phyloP scores from a whole-genome alignment of 2,329 filamentous ascomycete genomes.

The Colletotrichum tabaci region DNA sequence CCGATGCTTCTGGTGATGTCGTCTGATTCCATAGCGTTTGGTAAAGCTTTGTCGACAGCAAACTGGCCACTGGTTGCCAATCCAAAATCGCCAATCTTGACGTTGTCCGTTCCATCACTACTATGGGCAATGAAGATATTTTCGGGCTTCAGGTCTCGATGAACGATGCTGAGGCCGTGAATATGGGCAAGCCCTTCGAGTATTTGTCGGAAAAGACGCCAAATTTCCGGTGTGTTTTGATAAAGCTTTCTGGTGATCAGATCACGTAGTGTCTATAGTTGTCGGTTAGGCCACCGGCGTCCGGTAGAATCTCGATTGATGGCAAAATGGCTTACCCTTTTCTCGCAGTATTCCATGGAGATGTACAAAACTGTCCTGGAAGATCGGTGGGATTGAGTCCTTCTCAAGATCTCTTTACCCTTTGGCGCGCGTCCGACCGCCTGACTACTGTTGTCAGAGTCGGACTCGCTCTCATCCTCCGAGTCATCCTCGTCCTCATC shows the following conservation, averaged over 20 bases:
- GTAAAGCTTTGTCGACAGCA: conserved; percentile 68
- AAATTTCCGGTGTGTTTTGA: conserved; percentile 83
- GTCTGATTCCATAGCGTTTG: conserved; percentile 60
- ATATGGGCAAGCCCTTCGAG: conserved; percentile 92
- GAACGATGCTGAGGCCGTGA: conserved; percentile 91
- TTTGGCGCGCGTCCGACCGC: conserved; percentile 43
- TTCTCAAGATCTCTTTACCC: conserved; percentile 40
- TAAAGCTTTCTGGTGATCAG: conserved; percentile 83
- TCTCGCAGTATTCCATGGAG: conserved; percentile 99
- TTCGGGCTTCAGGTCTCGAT: conserved; percentile 96
- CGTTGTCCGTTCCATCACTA: conserved; percentile 84
- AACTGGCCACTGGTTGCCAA: conserved; percentile 91
- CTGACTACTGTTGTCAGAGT: conserved; percentile 50
- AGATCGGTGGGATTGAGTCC: conserved; percentile 60
- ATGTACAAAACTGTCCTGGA: conserved; percentile 89
- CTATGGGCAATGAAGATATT: conserved; percentile 89
- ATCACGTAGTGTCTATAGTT: conserved; percentile 82
- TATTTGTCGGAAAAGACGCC: conserved; percentile 92
- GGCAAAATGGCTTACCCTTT: conserved; percentile 69
- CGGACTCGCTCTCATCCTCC: conserved; percentile 60
- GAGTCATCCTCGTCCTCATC: conserved; percentile 58
- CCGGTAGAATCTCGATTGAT: neutral
- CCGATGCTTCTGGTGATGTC: conserved; percentile 81
- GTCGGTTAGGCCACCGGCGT: conserved; percentile 36
- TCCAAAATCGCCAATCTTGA: conserved; percentile 97